phyloP scores from a whole-genome alignment of 176 grass and related monocot genomes.

The Rhipidocladum racemiflorum region DNA sequence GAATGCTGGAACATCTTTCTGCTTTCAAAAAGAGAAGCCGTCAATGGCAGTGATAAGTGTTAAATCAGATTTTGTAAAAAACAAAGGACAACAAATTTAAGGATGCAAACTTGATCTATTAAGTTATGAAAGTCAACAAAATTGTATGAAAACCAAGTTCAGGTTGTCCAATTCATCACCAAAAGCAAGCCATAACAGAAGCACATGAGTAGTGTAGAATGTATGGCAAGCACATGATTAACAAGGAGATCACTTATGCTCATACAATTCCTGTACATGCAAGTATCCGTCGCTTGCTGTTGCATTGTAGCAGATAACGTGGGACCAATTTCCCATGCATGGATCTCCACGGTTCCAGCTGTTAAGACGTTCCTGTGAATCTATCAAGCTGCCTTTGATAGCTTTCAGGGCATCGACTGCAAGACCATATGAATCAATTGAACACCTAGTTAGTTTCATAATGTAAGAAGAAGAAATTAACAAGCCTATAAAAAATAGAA shows the following conservation, averaged over 20 bases:
- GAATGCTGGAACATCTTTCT: background rate
- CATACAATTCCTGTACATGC: constrained; percentile 91
- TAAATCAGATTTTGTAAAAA: background rate
- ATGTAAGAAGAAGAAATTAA: background rate
- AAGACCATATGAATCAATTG: constrained; percentile 33
- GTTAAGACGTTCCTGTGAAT: constrained; percentile 43
- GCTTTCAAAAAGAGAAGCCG: background rate
- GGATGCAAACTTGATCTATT: constrained; percentile 12
- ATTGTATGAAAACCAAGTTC: constrained; percentile 1
- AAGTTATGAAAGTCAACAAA: constrained; percentile 10
- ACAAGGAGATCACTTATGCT: constrained; percentile 28
- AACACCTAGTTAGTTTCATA: background rate
- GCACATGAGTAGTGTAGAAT: background rate
- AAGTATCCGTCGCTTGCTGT: constrained; percentile 61
- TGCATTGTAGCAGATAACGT: constrained; percentile 70
- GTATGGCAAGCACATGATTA: constrained; percentile 25
- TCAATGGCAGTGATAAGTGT: background rate
- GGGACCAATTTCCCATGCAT: constrained; percentile 71
- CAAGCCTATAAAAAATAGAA: background rate
- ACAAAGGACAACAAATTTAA: background rate
- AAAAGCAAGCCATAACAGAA: constrained; percentile 18
- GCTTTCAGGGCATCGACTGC: constrained; percentile 69
- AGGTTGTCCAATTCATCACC: background rate
- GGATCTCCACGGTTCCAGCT: constrained; percentile 85
- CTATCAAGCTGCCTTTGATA: constrained; percentile 60